Percentiles rank a stretch among this genome's conserved stretches.
phyloP scores from a whole-genome alignment of 176 grass and related monocot genomes.

The Carex pumila region DNA sequence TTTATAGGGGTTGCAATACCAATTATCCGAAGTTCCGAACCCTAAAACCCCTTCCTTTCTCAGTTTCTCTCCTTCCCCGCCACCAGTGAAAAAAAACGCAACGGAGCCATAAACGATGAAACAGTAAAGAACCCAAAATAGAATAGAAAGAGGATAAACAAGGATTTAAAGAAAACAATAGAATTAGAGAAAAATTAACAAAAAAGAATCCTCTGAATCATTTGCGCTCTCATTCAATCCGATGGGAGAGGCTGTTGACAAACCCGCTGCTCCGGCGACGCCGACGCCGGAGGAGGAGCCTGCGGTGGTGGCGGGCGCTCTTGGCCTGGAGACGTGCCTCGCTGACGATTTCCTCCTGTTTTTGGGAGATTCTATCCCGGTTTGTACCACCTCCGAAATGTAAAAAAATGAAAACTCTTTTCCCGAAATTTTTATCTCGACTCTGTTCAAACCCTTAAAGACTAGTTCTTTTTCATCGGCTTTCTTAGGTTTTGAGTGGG shows the following conservation, averaged over 20 bases:
- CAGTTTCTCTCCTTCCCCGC: not conserved
- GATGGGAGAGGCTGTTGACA: constrained; percentile 29
- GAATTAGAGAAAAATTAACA: not conserved
- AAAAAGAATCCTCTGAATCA: not conserved
- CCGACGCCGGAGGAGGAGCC: constrained; percentile 34
- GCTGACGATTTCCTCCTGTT: constrained; percentile 26
- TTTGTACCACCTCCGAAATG: constrained; percentile 16
- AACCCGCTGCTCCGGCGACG: constrained; percentile 23
- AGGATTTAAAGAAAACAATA: not conserved
- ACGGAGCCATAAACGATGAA: constrained; percentile 16
- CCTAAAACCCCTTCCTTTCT: constrained; percentile 6
- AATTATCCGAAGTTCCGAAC: constrained; percentile 12
- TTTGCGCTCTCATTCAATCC: not conserved
- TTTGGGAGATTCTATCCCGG: constrained; percentile 25
- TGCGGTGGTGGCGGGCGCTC: not conserved
- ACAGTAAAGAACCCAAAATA: constrained; percentile 16
- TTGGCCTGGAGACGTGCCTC: constrained; percentile 22
- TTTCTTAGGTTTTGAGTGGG: constrained; percentile 28
- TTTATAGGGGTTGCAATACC: not conserved
- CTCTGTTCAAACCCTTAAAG: constrained; percentile 5
- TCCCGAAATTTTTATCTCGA: not conserved
- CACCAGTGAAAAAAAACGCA: not conserved
- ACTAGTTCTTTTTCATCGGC: not conserved
- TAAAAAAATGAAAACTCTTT: not conserved
- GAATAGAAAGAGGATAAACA: not conserved